These are phyloP conservation scores for Phytophthora crassamura DNA, from an alignment of 352 stramenopile species.

Conservation along the genomic window DNA sequence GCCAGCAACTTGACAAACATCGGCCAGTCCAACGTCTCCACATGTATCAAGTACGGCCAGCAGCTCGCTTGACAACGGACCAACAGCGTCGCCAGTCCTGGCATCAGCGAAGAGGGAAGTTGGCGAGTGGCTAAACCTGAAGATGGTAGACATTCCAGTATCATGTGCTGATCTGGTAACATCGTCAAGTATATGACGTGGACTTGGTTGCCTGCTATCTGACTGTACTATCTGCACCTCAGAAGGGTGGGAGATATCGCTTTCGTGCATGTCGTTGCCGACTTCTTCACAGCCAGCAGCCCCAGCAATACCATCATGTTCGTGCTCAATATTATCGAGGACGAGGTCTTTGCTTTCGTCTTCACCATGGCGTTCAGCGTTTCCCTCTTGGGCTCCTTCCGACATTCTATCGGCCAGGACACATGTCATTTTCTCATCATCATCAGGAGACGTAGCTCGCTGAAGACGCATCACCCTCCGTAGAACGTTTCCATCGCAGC, in stretches of 20 bases:
- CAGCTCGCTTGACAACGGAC: background rate
- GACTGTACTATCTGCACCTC: background rate
- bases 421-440: background rate
- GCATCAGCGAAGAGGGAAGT: background rate
- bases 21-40: too few relatives aligned
- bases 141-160: background rate
- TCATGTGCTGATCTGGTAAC: background rate
- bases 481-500: conserved; percentile 31
- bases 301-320: too few relatives aligned
- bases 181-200: background rate
- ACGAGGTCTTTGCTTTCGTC: too few relatives aligned
- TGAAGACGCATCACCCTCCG: conserved; percentile 3
- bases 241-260: background rate
- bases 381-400: too few relatives aligned
- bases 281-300: background rate
- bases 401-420: too few relatives aligned
- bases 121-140: background rate
- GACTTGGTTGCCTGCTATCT: background rate
- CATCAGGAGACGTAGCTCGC: background rate
- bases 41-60: background rate
- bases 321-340: too few relatives aligned
- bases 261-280: too few relatives aligned
- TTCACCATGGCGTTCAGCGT: too few relatives aligned
- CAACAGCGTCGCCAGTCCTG: background rate
- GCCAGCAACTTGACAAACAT: too few relatives aligned